These are phyloP conservation scores for Pezicula rhizophila DNA, from an alignment of 2,329 filamentous ascomycete genomes.

Conservation along the genomic window DNA sequence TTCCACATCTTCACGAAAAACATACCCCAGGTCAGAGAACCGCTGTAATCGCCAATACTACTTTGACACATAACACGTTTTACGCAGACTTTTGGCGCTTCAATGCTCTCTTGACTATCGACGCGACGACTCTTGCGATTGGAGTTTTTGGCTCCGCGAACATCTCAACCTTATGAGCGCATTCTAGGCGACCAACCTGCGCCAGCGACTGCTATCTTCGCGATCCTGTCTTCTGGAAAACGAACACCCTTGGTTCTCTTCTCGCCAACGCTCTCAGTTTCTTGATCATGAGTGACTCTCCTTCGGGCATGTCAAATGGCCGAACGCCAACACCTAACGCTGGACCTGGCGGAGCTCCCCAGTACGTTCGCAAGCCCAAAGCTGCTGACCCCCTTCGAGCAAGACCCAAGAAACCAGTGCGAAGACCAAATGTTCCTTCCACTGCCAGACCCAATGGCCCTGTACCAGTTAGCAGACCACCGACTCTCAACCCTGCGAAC, in stretches of 20 bases:
- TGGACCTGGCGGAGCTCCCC: constrained; percentile 33
- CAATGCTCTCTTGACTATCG: too few relatives aligned
- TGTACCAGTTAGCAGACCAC: constrained; percentile 7
- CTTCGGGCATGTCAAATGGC: constrained; percentile 38
- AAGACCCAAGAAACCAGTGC: constrained; percentile 43
- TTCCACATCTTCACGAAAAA: too few relatives aligned
- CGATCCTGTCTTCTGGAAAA: background rate
- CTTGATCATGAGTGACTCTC: constrained; percentile 34
- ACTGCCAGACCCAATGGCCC: constrained; percentile 17
- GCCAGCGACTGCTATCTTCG: constrained; percentile 9
- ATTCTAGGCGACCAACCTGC: constrained; percentile 7
- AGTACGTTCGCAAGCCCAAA: constrained; percentile 42
- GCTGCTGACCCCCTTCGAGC: constrained; percentile 58
- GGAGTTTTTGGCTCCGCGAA: too few relatives aligned
- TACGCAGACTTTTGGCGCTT: too few relatives aligned
- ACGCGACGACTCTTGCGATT: too few relatives aligned
- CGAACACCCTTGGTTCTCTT: background rate
- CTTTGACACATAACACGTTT: too few relatives aligned
- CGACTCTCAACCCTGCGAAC: constrained; percentile 13
- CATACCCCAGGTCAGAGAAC: too few relatives aligned
- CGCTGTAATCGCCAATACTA: too few relatives aligned
- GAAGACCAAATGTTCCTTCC: constrained; percentile 28
- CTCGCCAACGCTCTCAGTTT: background rate
- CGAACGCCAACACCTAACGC: constrained; percentile 39
- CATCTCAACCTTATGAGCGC: constrained; percentile 9